Evolutionary conservation across 2,329 filamentous ascomycete species (phyloP).

Genomic region (Metarhizium rileyi): DNA sequence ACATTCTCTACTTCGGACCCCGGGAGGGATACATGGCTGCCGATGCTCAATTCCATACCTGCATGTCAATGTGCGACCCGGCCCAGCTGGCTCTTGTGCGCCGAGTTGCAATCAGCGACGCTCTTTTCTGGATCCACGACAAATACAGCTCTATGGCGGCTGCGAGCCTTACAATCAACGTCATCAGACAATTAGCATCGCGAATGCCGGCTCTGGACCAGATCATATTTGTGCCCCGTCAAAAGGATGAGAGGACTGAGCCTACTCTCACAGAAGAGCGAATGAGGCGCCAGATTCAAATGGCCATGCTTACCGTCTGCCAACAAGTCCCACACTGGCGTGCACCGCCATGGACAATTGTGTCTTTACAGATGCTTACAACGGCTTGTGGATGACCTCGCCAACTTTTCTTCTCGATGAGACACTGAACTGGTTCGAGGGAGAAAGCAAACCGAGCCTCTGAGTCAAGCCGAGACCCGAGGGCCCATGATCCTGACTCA

Average conservation of each 20-base stretch:
- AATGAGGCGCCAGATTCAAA: conserved; percentile 27
- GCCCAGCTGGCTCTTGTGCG: conserved; percentile 30
- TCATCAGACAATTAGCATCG: conserved; percentile 27
- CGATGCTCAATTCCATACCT: conserved; percentile 34
- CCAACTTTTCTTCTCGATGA: background rate
- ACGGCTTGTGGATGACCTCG: conserved; percentile 5
- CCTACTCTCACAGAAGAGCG: conserved; percentile 22
- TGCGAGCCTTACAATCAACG: conserved; percentile 28
- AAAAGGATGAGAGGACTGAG: conserved; percentile 22
- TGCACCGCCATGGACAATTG: conserved; percentile 28
- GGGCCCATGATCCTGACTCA: background rate
- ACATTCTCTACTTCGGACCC: conserved; percentile 39
- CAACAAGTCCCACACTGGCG: conserved; percentile 21
- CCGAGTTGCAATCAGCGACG: conserved; percentile 35
- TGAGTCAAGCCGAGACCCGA: background rate
- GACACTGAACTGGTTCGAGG: background rate
- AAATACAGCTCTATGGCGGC: conserved; percentile 29
- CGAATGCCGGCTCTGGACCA: conserved; percentile 31
- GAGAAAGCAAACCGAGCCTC: background rate
- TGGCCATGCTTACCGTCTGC: conserved; percentile 24
- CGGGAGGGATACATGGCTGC: conserved; percentile 35
- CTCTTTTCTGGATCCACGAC: conserved; percentile 29
- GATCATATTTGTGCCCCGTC: conserved; percentile 34
- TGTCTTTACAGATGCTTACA: conserved; percentile 12
- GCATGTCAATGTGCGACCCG: conserved; percentile 31